Conservation (phyloP, 176 grass and related monocot genomes). For the Alopecurus myosuroides region DNA sequence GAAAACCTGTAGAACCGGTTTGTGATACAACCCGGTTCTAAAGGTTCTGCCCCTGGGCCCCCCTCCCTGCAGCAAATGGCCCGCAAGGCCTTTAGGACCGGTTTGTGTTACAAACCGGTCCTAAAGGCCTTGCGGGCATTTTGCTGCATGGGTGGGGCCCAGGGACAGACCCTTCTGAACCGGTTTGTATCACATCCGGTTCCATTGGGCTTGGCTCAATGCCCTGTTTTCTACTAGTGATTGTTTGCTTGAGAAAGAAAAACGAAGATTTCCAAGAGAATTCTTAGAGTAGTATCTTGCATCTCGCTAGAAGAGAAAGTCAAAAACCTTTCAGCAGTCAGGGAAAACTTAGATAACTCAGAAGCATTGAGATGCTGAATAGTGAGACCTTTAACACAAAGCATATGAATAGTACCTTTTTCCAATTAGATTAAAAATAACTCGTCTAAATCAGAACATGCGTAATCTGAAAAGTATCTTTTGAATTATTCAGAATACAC, state of each 20-base stretch:
- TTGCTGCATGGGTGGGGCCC: too few species aligned
- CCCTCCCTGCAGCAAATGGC: too few species aligned
- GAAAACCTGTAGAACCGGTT: too few species aligned
- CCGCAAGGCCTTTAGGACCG: too few species aligned
- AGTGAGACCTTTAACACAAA: constrained; percentile 23
- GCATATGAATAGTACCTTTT: constrained; percentile 40
- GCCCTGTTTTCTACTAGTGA: too few species aligned
- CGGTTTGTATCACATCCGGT: too few species aligned
- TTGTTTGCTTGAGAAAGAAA: constrained; percentile 36
- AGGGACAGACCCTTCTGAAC: too few species aligned
- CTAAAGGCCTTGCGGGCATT: too few species aligned
- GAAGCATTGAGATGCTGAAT: constrained; percentile 16
- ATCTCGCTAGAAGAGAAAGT: constrained; percentile 41
- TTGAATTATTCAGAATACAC: constrained; percentile 49
- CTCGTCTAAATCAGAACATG: constrained; percentile 7
- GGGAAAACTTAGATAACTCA: constrained; percentile 47
- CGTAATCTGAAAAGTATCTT: constrained; percentile 23
- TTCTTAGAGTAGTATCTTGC: constrained; percentile 38
- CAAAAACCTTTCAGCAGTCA: constrained; percentile 31
- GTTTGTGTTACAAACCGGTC: too few species aligned
- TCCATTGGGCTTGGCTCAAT: too few species aligned
- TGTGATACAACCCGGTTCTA: too few species aligned
- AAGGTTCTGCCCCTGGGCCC: too few species aligned
- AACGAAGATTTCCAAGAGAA: constrained; percentile 57
- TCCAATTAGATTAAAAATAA: constrained; percentile 27